phyloP scores from a whole-genome alignment of 2,329 filamentous ascomycete species.

The Torrubiellomyces zombiae region DNA sequence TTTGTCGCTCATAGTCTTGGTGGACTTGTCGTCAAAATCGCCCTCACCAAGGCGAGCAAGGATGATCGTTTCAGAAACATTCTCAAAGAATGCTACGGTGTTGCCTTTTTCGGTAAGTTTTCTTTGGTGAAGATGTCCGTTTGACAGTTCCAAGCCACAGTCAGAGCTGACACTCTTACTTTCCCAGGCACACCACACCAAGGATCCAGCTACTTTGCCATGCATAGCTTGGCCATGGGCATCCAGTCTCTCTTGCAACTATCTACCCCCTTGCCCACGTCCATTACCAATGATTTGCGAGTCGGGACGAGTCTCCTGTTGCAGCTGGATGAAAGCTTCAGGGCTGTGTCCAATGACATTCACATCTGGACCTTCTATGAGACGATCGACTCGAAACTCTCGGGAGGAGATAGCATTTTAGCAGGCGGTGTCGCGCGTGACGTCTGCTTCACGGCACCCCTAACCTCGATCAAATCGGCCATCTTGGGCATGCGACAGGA shows the following conservation, averaged over 20 bases:
- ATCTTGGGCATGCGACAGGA: conserved; percentile 34
- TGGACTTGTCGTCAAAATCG: conserved; percentile 41
- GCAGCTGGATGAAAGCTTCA: conserved; percentile 36
- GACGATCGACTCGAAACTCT: conserved; percentile 41
- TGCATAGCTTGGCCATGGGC: conserved; percentile 35
- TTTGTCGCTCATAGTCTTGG: conserved; percentile 47
- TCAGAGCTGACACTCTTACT: too few species aligned
- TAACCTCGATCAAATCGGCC: conserved; percentile 40
- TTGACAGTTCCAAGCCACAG: too few species aligned
- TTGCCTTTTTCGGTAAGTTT: conserved; percentile 40
- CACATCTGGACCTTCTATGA: conserved; percentile 48
- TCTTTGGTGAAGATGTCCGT: conserved; percentile 1
- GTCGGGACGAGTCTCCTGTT: conserved; percentile 32
- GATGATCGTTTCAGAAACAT: conserved; percentile 23
- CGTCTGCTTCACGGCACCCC: conserved; percentile 40
- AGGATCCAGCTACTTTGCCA: conserved; percentile 45
- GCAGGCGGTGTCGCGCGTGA: conserved; percentile 13
- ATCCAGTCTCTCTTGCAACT: conserved; percentile 36
- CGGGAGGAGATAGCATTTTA: conserved; percentile 18
- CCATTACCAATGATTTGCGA: conserved; percentile 31
- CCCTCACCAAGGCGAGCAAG: conserved; percentile 29
- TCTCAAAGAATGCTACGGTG: conserved; percentile 39
- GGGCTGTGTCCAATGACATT: conserved; percentile 37
- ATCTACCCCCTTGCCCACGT: conserved; percentile 29
- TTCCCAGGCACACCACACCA: conserved; percentile 44